Evolutionary conservation across 768 basidiomycete species (phyloP), one percentile per base, ranked within the genome.

Genomic region (Candolleomyces eurysporus): DNA sequence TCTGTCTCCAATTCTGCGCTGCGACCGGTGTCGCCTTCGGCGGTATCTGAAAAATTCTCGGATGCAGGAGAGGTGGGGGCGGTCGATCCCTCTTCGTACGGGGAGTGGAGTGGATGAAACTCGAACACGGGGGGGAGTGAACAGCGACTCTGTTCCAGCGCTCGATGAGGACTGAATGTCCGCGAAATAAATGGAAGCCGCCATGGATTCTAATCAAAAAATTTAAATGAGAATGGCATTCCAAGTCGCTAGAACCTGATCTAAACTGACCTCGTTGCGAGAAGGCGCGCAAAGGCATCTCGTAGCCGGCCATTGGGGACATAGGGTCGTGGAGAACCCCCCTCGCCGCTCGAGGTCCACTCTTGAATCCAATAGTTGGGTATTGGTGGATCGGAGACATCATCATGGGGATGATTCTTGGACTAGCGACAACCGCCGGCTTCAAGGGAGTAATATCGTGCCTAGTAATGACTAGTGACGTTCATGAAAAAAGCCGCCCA

Each of bases 291-390:
- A 52, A 61, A 26, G 53, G 26, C 11, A 55, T 56, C 43, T 61
- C 60, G 45, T 36, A 54, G 9, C 45, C 53, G 42, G 52, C 53
- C 43, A 55, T 48, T 17, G 43, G 52, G 2, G 26, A 26, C 26
- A 26, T 26, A 8, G 60, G 16, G 45, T 56, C 46, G 53, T 48
- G 60, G 39, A 61, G 55, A 13, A 61, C 54, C 30, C 45, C 60
- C 40, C 53, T 61, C 14, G 52, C 52, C 13, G 60, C n/a, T 53
- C 48, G 60, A 36, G 60, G 31, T 10, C 60, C 60, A 10, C 48
- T 30, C 39, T 39, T 61, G 7, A 48, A 22, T 1, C 39, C 45
- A 5, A 13, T 31, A 11, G 49, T 21, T 26, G 11, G 39, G 45
- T 45, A 49, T 43, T 56, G 30, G 13, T 46, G 52, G 4, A 56